These are phyloP conservation scores for Cryptococcus depauperatus DNA, from an alignment of 1,284 basidiomycete species.

Conservation along the genomic window DNA sequence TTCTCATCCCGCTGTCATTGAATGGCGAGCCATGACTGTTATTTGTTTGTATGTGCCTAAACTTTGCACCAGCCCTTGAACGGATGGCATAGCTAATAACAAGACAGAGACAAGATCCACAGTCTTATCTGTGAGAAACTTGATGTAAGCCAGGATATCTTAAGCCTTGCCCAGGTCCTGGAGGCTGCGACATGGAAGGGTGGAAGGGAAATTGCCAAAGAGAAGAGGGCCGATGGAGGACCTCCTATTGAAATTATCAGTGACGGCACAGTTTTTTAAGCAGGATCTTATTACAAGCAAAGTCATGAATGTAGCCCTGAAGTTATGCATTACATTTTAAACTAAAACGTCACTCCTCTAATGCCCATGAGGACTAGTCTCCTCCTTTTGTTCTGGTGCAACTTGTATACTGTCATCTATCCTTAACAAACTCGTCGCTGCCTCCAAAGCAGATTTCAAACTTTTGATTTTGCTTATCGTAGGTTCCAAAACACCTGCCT, in stretches of 20 bases:
- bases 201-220: slow-evolving; percentile 78
- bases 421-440: slow-evolving; percentile 85
- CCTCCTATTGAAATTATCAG: slow-evolving; percentile 45
- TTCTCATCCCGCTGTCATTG: slow-evolving; percentile 79
- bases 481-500: slow-evolving; percentile 90
- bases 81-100: background rate
- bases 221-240: slow-evolving; percentile 63
- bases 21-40: slow-evolving; percentile 92
- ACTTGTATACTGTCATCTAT: slow-evolving; percentile 69
- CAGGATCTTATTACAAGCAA: background rate
- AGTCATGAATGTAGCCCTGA: background rate
- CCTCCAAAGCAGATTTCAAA: slow-evolving; percentile 93
- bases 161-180: slow-evolving; percentile 73
- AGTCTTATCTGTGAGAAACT: slow-evolving; percentile 59
- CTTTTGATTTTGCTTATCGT: slow-evolving; percentile 95
- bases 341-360: slow-evolving; percentile 23
- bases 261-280: slow-evolving; percentile 31
- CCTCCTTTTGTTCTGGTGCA: slow-evolving; percentile 59
- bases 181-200: slow-evolving; percentile 96
- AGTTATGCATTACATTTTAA: background rate
- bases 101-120: slow-evolving; percentile 66
- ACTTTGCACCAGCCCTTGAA: background rate
- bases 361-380: slow-evolving; percentile 58
- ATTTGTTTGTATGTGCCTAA: slow-evolving; percentile 65
- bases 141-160: slow-evolving; percentile 44